phyloP scores from a whole-genome alignment of 768 basidiomycete species.

The Trametes cingulata region DNA sequence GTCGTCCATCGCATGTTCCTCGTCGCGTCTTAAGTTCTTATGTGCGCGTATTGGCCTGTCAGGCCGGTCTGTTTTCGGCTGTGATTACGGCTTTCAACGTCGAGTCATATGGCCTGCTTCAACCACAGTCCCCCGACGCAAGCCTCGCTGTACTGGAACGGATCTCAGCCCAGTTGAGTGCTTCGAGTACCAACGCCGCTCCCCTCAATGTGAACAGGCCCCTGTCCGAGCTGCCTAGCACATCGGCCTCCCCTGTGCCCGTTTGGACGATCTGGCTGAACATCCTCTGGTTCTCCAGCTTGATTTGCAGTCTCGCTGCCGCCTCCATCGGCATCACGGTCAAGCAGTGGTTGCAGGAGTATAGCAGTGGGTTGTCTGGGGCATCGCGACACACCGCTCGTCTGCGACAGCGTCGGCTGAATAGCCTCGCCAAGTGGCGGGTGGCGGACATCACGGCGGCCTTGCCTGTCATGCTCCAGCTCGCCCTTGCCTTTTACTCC shows the following conservation, averaged over 20 bases:
- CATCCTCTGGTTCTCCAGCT: conserved; percentile 28
- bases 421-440: conserved; percentile 18
- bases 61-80: conserved; percentile 17
- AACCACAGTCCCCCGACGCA: not conserved
- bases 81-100: conserved; percentile 6
- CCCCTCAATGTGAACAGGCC: not conserved
- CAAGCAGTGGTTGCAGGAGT: conserved; percentile 31
- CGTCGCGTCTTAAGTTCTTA: not conserved
- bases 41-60: not conserved
- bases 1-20: no score
- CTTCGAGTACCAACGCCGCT: not conserved
- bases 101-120: not conserved
- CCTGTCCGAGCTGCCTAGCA: not conserved
- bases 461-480: conserved; percentile 23
- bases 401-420: conserved; percentile 17
- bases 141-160: not conserved
- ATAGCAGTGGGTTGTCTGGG: not conserved
- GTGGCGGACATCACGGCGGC: conserved; percentile 16
- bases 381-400: not conserved
- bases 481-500: conserved; percentile 21
- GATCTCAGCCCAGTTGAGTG: not conserved
- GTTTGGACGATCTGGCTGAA: conserved; percentile 22
- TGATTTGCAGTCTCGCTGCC: conserved; percentile 25
- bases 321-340: conserved; percentile 30
- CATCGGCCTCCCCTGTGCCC: not conserved